Base-by-base conservation (phyloP, 371 early-diverging fungal species). In the Coemansia sp. region DNA sequence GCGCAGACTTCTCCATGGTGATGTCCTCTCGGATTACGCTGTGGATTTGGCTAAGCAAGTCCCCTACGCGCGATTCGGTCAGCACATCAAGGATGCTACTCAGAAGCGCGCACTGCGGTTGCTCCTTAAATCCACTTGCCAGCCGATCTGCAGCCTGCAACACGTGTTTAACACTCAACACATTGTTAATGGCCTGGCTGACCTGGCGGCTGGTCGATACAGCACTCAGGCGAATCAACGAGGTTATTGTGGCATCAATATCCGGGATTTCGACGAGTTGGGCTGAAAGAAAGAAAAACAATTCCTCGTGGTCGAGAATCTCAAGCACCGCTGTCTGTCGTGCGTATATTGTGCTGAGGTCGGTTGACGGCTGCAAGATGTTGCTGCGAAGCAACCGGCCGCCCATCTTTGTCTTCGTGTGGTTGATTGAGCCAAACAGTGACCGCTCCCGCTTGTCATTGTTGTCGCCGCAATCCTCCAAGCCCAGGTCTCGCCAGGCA, bases 171-270 rank as follows among this genome's bases (percentile, higher is more conserved):
- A 93, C 74, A 3, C 74, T 52, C 36, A 94, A 82, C 13, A 92
- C 71, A 38, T 85, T 85, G 69, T 89, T 92, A 58, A 92, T 88
- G 41, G 84, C 82, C n/a, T 83, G 80, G 57, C 89, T 89, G 1
- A 88, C 79, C 39, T 85, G 80, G 55, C 86, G 85, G 51, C 86
- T 74, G 9, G 79, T 82, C 3, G 75, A 76, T 11, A 81, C 80
- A 10, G 59, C 77, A 2, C 81, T 77, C n/a, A 77, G 71, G 51
- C 83, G 82, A 42, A 83, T 78, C 52, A 83, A 68, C 85, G 62
- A 55, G 13, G 76, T 69, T 10, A 79, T 79, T 10, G 65, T 62
- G 11, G 69, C 55, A 57, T 79, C 79, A 14, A 80, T 70, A 31
- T 79, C 79, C 2, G 79, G 79, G 2, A 75, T 38, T 2, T 36